Evolutionary conservation across 495 filamentous ascomycete genomes (phyloP).

Genomic region (Barbatosphaeria neglecta): DNA sequence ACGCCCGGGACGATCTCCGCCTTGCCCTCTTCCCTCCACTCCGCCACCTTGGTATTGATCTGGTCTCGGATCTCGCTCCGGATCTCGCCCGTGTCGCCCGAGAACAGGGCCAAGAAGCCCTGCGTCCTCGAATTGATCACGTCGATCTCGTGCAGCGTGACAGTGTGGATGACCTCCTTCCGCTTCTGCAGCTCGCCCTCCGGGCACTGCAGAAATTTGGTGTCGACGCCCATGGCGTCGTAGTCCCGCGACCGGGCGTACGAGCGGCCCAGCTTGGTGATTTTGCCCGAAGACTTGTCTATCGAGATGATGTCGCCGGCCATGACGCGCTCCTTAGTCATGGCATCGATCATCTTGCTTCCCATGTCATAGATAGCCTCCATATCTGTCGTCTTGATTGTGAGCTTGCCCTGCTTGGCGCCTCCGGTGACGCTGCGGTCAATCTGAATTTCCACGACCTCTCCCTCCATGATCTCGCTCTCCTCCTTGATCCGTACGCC

Average conservation of each 20-base stretch:
- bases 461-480: slow-evolving; percentile 97
- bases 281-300: slow-evolving; percentile 94
- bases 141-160: slow-evolving; percentile 95
- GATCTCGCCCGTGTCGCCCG: slow-evolving; percentile 97
- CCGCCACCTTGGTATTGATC: slow-evolving; percentile 95
- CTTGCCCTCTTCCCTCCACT: slow-evolving; percentile 99
- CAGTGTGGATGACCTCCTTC: slow-evolving; percentile 93
- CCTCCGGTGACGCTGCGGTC: slow-evolving; percentile 92
- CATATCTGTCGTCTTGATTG: slow-evolving; percentile 99
- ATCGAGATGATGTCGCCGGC: slow-evolving; percentile 97
- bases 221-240: slow-evolving; percentile 97
- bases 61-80: slow-evolving; percentile 93
- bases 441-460: slow-evolving; percentile 98
- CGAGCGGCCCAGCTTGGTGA: slow-evolving; percentile 88
- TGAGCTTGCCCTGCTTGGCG: slow-evolving; percentile 97
- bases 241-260: slow-evolving; percentile 93
- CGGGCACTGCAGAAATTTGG: slow-evolving; percentile 96
- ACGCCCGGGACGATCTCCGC: slow-evolving; percentile 96
- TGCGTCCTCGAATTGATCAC: slow-evolving; percentile 98
- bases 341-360: slow-evolving; percentile 97
- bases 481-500: slow-evolving; percentile 96
- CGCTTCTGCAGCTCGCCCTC: slow-evolving; percentile 96
- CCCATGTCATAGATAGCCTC: slow-evolving; percentile 99
- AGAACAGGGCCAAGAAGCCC: slow-evolving; percentile 91
- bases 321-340: slow-evolving; percentile 98